Conservation (phyloP, 176 grass and related monocot species). For the Rhipidocladum racemiflorum region DNA sequence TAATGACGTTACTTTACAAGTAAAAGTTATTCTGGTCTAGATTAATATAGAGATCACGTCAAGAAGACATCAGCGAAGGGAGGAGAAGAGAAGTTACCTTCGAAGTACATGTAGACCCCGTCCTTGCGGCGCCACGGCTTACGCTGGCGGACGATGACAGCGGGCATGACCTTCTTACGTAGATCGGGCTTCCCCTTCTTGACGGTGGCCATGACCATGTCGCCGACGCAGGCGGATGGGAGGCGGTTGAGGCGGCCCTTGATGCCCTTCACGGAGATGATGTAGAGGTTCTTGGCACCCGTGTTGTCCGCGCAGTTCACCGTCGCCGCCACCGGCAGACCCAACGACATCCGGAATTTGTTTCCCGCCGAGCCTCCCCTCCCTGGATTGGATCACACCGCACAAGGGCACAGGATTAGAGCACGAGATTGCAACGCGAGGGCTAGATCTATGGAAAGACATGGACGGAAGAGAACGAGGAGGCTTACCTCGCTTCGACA, state of each 20-base stretch:
- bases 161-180: slow-evolving; percentile 67
- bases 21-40: background rate
- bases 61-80: no score
- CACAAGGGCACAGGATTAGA: background rate
- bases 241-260: slow-evolving; percentile 64
- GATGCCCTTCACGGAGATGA: slow-evolving; percentile 71
- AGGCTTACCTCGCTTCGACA: slow-evolving; percentile 57
- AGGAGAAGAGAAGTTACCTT: slow-evolving; percentile 16
- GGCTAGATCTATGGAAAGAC: background rate
- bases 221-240: slow-evolving; percentile 63
- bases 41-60: no score
- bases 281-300: slow-evolving; percentile 58
- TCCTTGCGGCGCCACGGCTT: slow-evolving; percentile 68
- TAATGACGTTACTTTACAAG: background rate
- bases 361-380: slow-evolving; percentile 52
- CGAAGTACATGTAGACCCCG: slow-evolving; percentile 71
- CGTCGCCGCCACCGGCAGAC: slow-evolving; percentile 61
- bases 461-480: no score
- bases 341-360: slow-evolving; percentile 61
- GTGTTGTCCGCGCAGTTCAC: slow-evolving; percentile 65
- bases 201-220: slow-evolving; percentile 77
- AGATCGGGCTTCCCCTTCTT: slow-evolving; percentile 71
- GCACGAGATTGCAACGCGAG: background rate
- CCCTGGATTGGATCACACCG: slow-evolving; percentile 22
- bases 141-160: slow-evolving; percentile 63